These are phyloP conservation scores for Sugiyamaella pinicola DNA, from an alignment of 1,139 yeast genomes.

Conservation along the genomic window DNA sequence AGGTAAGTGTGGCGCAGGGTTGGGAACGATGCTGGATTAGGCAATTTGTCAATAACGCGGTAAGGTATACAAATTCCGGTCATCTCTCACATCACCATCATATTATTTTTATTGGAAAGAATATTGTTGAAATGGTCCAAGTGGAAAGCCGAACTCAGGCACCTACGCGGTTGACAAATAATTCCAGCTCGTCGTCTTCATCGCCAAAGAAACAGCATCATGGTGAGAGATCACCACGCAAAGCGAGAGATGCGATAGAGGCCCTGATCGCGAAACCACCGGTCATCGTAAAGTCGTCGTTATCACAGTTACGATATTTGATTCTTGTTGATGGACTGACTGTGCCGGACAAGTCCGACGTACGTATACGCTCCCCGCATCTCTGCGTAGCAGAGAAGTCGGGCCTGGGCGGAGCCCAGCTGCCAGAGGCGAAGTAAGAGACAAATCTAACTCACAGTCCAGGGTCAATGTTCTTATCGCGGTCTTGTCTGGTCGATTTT, in stretches of 20 bases:
- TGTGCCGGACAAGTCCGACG: constrained; percentile 42
- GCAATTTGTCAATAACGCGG: constrained; percentile 7
- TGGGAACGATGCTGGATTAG: too few relatives aligned
- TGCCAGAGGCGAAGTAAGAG: not conserved
- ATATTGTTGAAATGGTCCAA: not conserved
- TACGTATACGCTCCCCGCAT: constrained; percentile 21
- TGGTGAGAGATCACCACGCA: constrained; percentile 12
- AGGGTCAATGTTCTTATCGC: constrained; percentile 62
- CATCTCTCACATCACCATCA: not conserved
- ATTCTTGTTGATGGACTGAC: constrained; percentile 78
- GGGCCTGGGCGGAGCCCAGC: not conserved
- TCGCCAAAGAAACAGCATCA: constrained; percentile 9
- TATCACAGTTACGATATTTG: constrained; percentile 77
- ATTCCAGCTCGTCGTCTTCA: constrained; percentile 1
- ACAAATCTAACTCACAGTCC: constrained; percentile 19
- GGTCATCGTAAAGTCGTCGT: constrained; percentile 64
- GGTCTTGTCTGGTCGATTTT: constrained; percentile 82
- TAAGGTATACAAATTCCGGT: not conserved
- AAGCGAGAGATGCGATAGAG: constrained; percentile 61
- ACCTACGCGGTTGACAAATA: not conserved
- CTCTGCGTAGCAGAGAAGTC: too few relatives aligned
- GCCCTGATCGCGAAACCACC: constrained; percentile 64
- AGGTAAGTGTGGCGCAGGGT: too few relatives aligned
- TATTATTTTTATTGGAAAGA: not conserved
- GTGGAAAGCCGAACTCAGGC: not conserved